These are phyloP conservation scores for Lipomyces kockii DNA, from an alignment of 805 yeast species.

Conservation along the genomic window DNA sequence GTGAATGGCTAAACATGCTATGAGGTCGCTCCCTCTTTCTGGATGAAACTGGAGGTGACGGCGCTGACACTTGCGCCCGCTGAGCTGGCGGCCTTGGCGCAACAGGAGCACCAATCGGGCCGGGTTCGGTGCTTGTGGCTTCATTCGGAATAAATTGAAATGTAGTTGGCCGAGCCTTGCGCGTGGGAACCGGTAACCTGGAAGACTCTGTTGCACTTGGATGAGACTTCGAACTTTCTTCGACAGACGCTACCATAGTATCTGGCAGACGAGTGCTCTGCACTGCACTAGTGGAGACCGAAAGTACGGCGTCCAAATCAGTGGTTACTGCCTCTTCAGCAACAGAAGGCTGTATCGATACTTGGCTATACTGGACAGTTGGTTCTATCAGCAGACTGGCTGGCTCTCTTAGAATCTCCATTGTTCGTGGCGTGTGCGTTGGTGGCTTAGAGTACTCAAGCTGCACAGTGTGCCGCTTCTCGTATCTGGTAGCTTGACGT, in stretches of 20 bases:
- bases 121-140: neutral
- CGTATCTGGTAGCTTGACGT: slow-evolving; percentile 12
- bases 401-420: slow-evolving; percentile 22
- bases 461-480: slow-evolving; percentile 34
- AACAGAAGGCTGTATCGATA: neutral
- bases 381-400: slow-evolving; percentile 5
- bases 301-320: neutral
- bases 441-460: slow-evolving; percentile 32
- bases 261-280: neutral
- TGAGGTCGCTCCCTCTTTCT: slow-evolving; percentile 30
- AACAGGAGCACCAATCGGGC: neutral
- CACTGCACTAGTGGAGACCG: neutral
- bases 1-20: slow-evolving; percentile 21
- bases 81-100: neutral
- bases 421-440: slow-evolving; percentile 30
- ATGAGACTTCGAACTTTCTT: neutral
- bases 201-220: slow-evolving; percentile 6
- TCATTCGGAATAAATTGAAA: slow-evolving; percentile 6
- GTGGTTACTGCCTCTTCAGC: neutral
- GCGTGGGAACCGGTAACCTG: slow-evolving; percentile 21
- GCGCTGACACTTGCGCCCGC: neutral
- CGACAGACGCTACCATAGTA: neutral
- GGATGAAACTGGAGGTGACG: neutral
- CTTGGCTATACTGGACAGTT: neutral
- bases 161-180: slow-evolving; percentile 22